A percentile compares a stretch with the other conserved stretches of the same genome.
phyloP scores from a whole-genome alignment of 2,329 filamentous ascomycete genomes.

The Ceratocystis destructans region DNA sequence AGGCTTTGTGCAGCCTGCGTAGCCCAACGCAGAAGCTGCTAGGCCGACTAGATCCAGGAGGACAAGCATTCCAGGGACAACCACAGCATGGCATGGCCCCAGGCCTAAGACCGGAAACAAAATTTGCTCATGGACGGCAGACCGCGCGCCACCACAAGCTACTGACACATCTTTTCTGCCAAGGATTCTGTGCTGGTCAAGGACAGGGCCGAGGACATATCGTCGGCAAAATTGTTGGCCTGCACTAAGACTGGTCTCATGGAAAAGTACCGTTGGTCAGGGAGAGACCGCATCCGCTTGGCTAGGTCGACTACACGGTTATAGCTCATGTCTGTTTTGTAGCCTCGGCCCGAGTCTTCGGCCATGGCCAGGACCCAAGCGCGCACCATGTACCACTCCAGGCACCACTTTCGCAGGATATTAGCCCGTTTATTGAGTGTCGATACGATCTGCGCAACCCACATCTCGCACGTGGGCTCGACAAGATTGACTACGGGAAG shows the following conservation, averaged over 20 bases:
- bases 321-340: slow-evolving; percentile 15
- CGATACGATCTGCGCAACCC: slow-evolving; percentile 15
- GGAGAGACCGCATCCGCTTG: slow-evolving; percentile 14
- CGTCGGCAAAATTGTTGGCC: slow-evolving; percentile 13
- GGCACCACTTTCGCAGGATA: slow-evolving; percentile 5
- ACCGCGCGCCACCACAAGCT: not conserved
- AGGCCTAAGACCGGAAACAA: not conserved
- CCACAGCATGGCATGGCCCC: not conserved
- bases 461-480: slow-evolving; percentile 16
- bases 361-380: slow-evolving; percentile 14
- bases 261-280: slow-evolving; percentile 17
- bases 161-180: not conserved
- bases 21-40: not conserved
- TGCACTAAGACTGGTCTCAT: slow-evolving; percentile 5
- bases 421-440: slow-evolving; percentile 11
- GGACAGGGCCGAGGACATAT: slow-evolving; percentile 15
- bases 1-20: not conserved
- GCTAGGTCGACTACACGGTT: slow-evolving; percentile 15
- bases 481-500: slow-evolving; percentile 11
- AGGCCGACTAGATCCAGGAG: not conserved
- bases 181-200: slow-evolving; percentile 9
- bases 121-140: not conserved
- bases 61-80: slow-evolving; percentile 4
- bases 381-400: slow-evolving; percentile 16
- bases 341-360: slow-evolving; percentile 10